phyloP scores from a whole-genome alignment of 768 basidiomycete genomes.

The Cubamyces lactineus region DNA sequence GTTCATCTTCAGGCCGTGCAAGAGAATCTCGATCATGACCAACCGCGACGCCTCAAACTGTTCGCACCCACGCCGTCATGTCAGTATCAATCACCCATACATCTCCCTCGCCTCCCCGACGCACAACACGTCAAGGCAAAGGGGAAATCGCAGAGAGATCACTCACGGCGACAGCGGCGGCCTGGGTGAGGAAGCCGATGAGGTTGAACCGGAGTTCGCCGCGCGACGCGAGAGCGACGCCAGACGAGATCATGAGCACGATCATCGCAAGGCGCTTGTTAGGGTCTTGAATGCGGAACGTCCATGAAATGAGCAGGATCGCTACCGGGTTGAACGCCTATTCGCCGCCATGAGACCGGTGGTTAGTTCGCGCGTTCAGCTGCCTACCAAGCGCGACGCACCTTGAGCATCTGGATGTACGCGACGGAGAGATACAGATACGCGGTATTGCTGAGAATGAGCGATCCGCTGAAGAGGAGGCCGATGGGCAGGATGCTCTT shows the following conservation, averaged over 20 bases:
- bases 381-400: conserved; percentile 33
- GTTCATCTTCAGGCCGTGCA: conserved; percentile 97
- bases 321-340: conserved; percentile 92
- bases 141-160: conserved; percentile 1
- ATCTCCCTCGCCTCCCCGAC: too few species aligned
- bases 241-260: conserved; percentile 87
- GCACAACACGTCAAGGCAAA: neutral
- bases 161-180: conserved; percentile 81
- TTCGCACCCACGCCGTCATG: neutral
- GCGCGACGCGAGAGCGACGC: conserved; percentile 87
- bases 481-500: conserved; percentile 93
- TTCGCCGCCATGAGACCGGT: neutral
- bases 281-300: conserved; percentile 86
- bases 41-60: conserved; percentile 93
- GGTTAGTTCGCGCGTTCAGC: neutral
- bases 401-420: conserved; percentile 98
- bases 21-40: conserved; percentile 93
- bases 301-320: conserved; percentile 92
- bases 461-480: conserved; percentile 87
- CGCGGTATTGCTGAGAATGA: conserved; percentile 90
- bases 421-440: conserved; percentile 90
- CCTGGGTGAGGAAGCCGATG: conserved; percentile 86
- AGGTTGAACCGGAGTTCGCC: conserved; percentile 89
- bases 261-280: conserved; percentile 80
- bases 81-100: neutral